Percentiles rank a stretch among this genome's conserved stretches.
Evolutionary conservation across 2,329 filamentous ascomycete species (phyloP).

Genomic region (Domatiomyces catenatus): DNA sequence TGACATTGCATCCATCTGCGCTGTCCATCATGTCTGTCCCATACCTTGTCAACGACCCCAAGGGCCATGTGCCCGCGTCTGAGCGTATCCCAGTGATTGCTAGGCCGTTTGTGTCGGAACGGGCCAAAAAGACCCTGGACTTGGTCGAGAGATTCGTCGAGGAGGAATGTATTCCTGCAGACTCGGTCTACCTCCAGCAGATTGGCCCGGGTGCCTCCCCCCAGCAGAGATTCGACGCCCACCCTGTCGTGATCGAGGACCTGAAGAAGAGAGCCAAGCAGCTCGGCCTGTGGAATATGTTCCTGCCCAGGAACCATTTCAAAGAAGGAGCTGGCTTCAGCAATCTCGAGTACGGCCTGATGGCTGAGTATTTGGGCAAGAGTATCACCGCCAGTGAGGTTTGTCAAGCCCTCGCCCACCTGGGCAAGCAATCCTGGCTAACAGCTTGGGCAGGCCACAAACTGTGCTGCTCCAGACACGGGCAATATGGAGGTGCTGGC

Average conservation of each 20-base stretch:
- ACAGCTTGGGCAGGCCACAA: constrained; percentile 43
- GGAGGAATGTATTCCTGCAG: constrained; percentile 81
- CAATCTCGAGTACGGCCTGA: constrained; percentile 91
- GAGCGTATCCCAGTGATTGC: constrained; percentile 43
- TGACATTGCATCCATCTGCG: not conserved
- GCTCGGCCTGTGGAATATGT: constrained; percentile 95
- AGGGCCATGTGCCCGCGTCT: constrained; percentile 32
- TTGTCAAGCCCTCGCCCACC: constrained; percentile 15
- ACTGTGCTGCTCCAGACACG: constrained; percentile 80
- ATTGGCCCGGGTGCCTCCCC: constrained; percentile 44
- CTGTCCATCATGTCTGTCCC: constrained; percentile 15
- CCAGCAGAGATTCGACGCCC: constrained; percentile 55
- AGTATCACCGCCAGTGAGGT: constrained; percentile 63
- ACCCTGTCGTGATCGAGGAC: constrained; percentile 72
- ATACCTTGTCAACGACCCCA: constrained; percentile 15
- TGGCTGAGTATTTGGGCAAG: constrained; percentile 89
- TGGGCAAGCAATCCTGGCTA: not conserved
- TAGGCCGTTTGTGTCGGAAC: constrained; percentile 57
- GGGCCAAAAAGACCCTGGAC: constrained; percentile 70
- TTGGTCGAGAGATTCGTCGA: constrained; percentile 90
- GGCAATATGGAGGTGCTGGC: constrained; percentile 92
- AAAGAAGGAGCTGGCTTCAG: constrained; percentile 72
- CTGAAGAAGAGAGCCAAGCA: constrained; percentile 70
- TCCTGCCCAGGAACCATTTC: constrained; percentile 88
- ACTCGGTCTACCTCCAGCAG: constrained; percentile 65